Percentiles rank a stretch among this genome's conserved stretches.
Conservation (phyloP, 2,329 filamentous ascomycete species). For the Ophiosphaerella korrae region DNA sequence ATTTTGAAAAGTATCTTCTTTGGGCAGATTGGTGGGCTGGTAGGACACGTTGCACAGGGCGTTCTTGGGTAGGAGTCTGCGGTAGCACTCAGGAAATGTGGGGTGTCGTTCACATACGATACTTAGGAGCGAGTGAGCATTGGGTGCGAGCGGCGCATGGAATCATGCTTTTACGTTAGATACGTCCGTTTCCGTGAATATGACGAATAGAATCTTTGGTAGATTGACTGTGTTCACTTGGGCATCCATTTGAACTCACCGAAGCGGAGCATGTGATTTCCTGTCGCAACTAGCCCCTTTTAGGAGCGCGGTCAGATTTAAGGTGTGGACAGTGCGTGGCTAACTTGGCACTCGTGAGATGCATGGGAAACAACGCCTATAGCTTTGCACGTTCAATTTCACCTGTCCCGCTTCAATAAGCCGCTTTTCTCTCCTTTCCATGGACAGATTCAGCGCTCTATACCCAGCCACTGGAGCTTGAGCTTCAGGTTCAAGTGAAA, state of each 20-base stretch:
- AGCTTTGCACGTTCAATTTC: slow-evolving; percentile 22
- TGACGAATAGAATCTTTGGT: no score
- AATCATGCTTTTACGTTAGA: no score
- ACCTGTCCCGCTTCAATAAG: slow-evolving; percentile 8
- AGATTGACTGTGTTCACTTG: no score
- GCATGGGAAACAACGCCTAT: slow-evolving; percentile 12
- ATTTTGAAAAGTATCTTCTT: slow-evolving; percentile 81
- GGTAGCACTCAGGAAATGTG: not conserved
- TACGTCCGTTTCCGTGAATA: no score
- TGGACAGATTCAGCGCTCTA: slow-evolving; percentile 34
- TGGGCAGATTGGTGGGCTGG: slow-evolving; percentile 69
- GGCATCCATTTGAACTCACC: not conserved
- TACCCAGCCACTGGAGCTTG: slow-evolving; percentile 30
- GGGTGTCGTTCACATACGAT: no score
- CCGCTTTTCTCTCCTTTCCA: slow-evolving; percentile 32
- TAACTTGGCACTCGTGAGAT: slow-evolving; percentile 27
- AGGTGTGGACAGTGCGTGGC: slow-evolving; percentile 18
- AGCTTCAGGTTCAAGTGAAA: slow-evolving; percentile 43
- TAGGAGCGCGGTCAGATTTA: slow-evolving; percentile 8
- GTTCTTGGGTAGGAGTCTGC: slow-evolving; percentile 22
- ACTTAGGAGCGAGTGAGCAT: no score
- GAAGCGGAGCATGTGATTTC: not conserved
- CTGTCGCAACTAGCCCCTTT: not conserved
- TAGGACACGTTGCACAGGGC: slow-evolving; percentile 42
- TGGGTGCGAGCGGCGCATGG: no score